Base-by-base conservation (phyloP, 108 stramenopile genomes). In the Schizochytrium sp. region DNA sequence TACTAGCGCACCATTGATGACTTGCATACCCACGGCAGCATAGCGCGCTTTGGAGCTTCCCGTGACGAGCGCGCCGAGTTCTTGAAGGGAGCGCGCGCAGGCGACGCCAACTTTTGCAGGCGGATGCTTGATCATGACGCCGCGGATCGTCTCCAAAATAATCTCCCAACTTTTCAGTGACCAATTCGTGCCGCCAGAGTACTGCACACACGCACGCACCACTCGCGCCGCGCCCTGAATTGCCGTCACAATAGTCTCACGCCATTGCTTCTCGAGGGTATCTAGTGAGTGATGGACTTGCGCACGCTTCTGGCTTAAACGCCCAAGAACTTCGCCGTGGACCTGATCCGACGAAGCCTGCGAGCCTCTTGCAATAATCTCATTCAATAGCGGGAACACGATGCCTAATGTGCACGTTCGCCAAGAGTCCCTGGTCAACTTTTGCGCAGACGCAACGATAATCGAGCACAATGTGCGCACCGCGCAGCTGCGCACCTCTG, bases 401-500 rank as follows among this genome's bases (percentile, higher is more conserved):
- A 83, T 83, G 2, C 76, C 76, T 4, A 83, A 12, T 12, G 45
- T 53, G 51, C 76, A 83, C 51, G n/a, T 53, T 12, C 51, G 76
- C 76, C 76, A 83, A 6, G 76, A 83, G 51, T 83, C 76, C 76
- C 44, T 83, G n/a, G 76, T 83, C 76, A 83, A 23, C 51, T 83
- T 83, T 23, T 21, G 76, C 6, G 76, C 12, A 45, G 43, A 83
- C n/a, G 76, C 76, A 6, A 83, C 76, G 51, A 83, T 83, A 18
- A 83, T 53, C 10, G 76, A 83, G 28, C 76, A 83, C 48, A 83
- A 45, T 6, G 76, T 83, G 45, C 76, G 76, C n/a, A 83, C 76
- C n/a, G 76, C 76, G 51, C 76, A 83, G 51, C 28, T 83, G 51
- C 76, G 76, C 76, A 83, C 76, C 76, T 83, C 76, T 12, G 76